Evolutionary conservation across 805 yeast species (phyloP), one percentile per base, ranked within the genome.

Genomic region (Sugiyamaella smithiae): DNA sequence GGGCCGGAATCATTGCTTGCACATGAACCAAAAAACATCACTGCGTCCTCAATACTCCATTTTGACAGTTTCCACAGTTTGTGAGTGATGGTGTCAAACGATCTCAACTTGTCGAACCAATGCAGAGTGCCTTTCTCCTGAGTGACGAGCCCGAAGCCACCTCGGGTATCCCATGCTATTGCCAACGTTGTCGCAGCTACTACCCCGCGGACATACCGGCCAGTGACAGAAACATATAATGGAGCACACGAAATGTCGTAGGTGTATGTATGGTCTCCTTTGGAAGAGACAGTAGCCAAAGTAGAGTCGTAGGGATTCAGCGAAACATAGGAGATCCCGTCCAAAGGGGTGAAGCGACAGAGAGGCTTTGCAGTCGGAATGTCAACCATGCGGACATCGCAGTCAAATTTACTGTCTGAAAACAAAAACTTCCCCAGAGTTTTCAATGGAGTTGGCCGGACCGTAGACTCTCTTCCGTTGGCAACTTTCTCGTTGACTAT

Each of bases 221-320:
- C 88, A 43, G 80, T 59, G 19, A 83, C 63, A 0, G 76, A 67
- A 1, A 83, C 70, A 51, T 78, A 79, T 1, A 57, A 59, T 1
- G 82, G 78, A 31, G 74, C 66, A 48, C 72, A 71, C 40, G 81
- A 69, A 47, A 76, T 70, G 57, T 84, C 89, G 85, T 88, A 84
- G 54, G 81, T 67, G 57, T 72, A 81, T 4, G 84, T 67, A 43
- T 70, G 75, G 60, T 84, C 88, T 2, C 90, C 89, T 45, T 85
- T 70, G 19, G 62, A 57, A 8, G 77, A 74, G 2, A 75, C 74
- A 6, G 83, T 76, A 0, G 81, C 74, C 43, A 84, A 61, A 25
- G 76, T 75, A 33, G 77, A 58, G 57, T 83, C 87, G 60, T 73
- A 78, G 0, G 86, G 85, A 0, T 85, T 81, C 5, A 84, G 58